These are phyloP conservation scores for Wickerhamomyces strasburgensis DNA, from an alignment of 805 yeast species.

Conservation along the genomic window DNA sequence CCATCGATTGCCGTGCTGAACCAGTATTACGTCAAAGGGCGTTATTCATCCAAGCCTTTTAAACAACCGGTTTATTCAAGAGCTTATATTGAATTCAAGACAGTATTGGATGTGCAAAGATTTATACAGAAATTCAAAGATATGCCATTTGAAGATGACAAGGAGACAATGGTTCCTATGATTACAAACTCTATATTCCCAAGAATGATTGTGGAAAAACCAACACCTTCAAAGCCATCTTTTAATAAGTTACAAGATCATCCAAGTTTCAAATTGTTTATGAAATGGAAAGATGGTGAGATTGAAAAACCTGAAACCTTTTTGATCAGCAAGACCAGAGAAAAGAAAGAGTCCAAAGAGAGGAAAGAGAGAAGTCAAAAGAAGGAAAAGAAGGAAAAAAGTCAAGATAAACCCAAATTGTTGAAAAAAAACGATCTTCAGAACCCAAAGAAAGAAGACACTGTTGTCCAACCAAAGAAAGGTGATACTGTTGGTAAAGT, in stretches of 20 bases:
- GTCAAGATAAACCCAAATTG: slow-evolving; percentile 1
- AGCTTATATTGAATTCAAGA: slow-evolving; percentile 35
- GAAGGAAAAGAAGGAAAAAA: slow-evolving; percentile 4
- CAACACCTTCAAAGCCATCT: slow-evolving; percentile 1
- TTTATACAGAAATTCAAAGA: slow-evolving; percentile 26
- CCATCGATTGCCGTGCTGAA: slow-evolving; percentile 10
- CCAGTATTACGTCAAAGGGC: slow-evolving; percentile 38
- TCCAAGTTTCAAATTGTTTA: slow-evolving; percentile 19
- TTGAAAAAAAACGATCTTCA: too few relatives aligned
- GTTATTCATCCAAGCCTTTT: slow-evolving; percentile 33
- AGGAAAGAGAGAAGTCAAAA: slow-evolving; percentile 1
- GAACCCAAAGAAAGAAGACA: not conserved
- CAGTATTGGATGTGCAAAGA: slow-evolving; percentile 22
- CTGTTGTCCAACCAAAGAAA: not conserved
- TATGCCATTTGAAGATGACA: slow-evolving; percentile 17
- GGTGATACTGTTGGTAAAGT: not conserved
- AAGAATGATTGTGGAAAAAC: slow-evolving; percentile 23
- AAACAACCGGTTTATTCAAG: slow-evolving; percentile 37
- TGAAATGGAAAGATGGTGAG: slow-evolving; percentile 19
- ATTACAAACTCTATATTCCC: slow-evolving; percentile 32
- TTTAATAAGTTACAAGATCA: slow-evolving; percentile 5
- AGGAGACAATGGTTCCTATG: slow-evolving; percentile 30
- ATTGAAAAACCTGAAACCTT: slow-evolving; percentile 15
- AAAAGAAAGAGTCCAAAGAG: slow-evolving; percentile 1
- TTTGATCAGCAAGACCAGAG: slow-evolving; percentile 1